These are phyloP conservation scores for Teratosphaeria zuluensis DNA, from an alignment of 2,329 filamentous ascomycete genomes.

Conservation along the genomic window DNA sequence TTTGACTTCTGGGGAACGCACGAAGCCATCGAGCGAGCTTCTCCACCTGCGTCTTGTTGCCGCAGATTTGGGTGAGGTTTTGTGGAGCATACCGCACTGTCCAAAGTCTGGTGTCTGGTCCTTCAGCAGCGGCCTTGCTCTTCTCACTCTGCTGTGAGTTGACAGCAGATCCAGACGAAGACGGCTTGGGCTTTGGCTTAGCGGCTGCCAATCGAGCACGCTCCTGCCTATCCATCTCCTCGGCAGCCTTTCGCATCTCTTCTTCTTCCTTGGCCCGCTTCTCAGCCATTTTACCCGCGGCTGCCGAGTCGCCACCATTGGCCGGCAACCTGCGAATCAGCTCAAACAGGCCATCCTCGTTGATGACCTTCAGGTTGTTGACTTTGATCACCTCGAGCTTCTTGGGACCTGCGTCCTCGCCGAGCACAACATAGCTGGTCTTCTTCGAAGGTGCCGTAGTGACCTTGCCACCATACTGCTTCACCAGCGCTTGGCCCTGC, in stretches of 20 bases:
- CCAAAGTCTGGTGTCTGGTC: constrained; percentile 61
- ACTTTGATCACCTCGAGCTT: constrained; percentile 81
- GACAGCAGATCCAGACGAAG: constrained; percentile 23
- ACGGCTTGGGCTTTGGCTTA: constrained; percentile 30
- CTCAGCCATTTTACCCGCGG: constrained; percentile 72
- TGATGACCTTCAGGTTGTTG: constrained; percentile 77
- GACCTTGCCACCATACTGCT: constrained; percentile 88
- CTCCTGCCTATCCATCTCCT: constrained; percentile 79
- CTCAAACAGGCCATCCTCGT: constrained; percentile 84
- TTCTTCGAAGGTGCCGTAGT: constrained; percentile 79
- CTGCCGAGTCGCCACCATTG: constrained; percentile 78
- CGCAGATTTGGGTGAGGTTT: constrained; percentile 77
- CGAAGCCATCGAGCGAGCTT: constrained; percentile 82
- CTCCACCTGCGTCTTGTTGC: constrained; percentile 84
- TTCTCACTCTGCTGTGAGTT: constrained; percentile 9
- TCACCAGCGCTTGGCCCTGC: constrained; percentile 76
- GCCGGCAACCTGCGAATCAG: constrained; percentile 73
- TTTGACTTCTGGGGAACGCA: constrained; percentile 69
- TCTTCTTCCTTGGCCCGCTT: constrained; percentile 79
- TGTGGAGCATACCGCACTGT: constrained; percentile 93
- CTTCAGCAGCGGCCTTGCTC: constrained; percentile 28
- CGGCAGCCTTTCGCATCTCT: constrained; percentile 69
- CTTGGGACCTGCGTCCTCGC: constrained; percentile 82
- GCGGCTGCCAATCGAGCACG: constrained; percentile 31
- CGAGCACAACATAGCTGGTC: constrained; percentile 87